Evolutionary conservation across 2,329 filamentous ascomycete genomes (phyloP), one percentile per base, ranked within the genome.

Genomic region (Cladophialophora immunda): DNA sequence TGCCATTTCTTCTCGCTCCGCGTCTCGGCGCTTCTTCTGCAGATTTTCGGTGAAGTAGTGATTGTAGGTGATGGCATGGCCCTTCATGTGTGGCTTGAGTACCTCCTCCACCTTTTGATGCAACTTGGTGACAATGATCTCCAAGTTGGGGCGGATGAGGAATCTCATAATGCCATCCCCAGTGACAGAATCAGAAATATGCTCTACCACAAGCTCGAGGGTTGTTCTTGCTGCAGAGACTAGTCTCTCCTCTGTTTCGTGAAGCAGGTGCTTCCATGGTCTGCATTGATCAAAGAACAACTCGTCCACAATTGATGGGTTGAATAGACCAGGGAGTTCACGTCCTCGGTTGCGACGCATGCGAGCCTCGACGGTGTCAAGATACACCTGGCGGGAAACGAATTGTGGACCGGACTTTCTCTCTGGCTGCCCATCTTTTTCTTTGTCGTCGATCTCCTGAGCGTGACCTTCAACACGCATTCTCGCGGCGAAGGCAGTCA

Each of bases 51-150:
- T 78, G 27, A 78, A 78, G 63, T 78, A 77, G 56, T 77, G 75
- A 62, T 79, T 80, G 65, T 77, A 79, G 1, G 78, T 80, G 19
- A 78, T 74, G 0, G 76, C 74, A 64, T 77, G 76, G 0, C 76
- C 72, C 8, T 75, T 73, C 67, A 78, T 82, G 75, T 84, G 79
- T 5, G 77, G 82, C 11, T 75, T 71, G 0, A 89, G 73, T 1
- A 89, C 71, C 58, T 84, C 80, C 0, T 65, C 60, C 0, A 82
- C 75, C 70, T 85, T 85, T 0, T 69, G 65, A 6, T 80, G 75
- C 1, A 85, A 76, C 3, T 68, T 70, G 6, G 19, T 7, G 15
- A 53, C 30, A 25, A 70, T 53, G 8, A 27, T 62, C 2, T 77
- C 71, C 8, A 79, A 55, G n/a, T 73, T 70, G 0, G 75, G 72